Evolutionary conservation across 257 asterid species (phyloP).

Genomic region (Echium plantagineum): DNA sequence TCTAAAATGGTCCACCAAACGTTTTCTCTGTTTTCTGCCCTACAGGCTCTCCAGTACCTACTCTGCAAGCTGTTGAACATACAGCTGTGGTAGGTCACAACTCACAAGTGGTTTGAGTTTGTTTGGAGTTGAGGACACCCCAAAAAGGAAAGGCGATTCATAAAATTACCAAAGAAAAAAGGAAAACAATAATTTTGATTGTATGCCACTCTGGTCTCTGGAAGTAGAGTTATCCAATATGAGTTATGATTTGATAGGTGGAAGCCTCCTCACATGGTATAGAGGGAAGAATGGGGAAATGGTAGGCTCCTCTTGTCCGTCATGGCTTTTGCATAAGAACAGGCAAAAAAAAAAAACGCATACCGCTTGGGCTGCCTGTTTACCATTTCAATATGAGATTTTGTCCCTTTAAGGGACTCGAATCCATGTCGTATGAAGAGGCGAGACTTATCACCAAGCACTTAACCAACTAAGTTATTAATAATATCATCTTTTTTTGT

Average conservation of each 20-base stretch:
- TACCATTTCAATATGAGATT: no score
- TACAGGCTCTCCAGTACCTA: neutral
- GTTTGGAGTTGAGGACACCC: no score
- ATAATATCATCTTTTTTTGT: no score
- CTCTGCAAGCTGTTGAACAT: neutral
- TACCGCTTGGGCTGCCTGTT: no score
- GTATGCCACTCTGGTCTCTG: neutral
- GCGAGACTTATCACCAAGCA: no score
- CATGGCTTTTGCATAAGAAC: no score
- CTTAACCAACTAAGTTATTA: no score
- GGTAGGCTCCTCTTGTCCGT: constrained; percentile 36
- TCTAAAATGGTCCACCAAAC: neutral
- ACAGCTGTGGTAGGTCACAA: neutral
- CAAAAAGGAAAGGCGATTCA: no score
- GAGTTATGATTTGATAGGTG: neutral
- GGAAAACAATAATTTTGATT: neutral
- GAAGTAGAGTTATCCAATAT: neutral
- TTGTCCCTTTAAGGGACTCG: no score
- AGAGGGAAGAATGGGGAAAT: neutral
- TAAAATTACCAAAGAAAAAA: no score
- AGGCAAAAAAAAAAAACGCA: no score
- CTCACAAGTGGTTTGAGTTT: neutral
- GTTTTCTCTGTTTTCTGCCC: neutral
- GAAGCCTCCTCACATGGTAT: constrained; percentile 8
- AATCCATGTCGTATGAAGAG: no score